phyloP scores from a whole-genome alignment of 2,329 filamentous ascomycete species.

The Sclerotinia nivalis region DNA sequence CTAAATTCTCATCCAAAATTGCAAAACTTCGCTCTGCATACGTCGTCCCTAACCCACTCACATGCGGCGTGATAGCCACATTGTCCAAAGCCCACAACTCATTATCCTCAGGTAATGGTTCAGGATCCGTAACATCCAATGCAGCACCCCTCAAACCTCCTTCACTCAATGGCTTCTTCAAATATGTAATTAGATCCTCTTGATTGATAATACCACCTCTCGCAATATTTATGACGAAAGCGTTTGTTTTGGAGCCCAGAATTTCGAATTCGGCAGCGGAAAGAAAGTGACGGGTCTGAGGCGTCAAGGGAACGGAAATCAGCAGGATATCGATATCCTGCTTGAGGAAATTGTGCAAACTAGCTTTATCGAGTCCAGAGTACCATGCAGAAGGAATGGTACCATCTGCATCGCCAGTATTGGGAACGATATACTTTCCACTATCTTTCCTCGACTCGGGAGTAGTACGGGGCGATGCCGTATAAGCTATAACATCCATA shows the following conservation, averaged over 20 bases:
- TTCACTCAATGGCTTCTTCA: slow-evolving; percentile 44
- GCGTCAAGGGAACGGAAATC: slow-evolving; percentile 43
- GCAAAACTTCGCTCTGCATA: slow-evolving; percentile 60
- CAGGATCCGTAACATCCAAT: slow-evolving; percentile 68
- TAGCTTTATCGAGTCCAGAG: slow-evolving; percentile 40
- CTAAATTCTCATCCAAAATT: slow-evolving; percentile 59
- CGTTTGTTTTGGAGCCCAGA: slow-evolving; percentile 42
- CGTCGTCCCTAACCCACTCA: slow-evolving; percentile 54
- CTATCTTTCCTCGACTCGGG: slow-evolving; percentile 56
- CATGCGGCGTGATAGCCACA: slow-evolving; percentile 64
- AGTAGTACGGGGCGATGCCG: slow-evolving; percentile 59
- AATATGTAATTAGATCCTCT: slow-evolving; percentile 55
- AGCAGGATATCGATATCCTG: slow-evolving; percentile 44
- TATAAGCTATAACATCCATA: slow-evolving; percentile 65
- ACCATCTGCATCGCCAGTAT: slow-evolving; percentile 50
- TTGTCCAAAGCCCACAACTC: slow-evolving; percentile 64
- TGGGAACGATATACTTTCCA: slow-evolving; percentile 61
- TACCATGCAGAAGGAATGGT: slow-evolving; percentile 44
- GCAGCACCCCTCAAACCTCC: slow-evolving; percentile 60
- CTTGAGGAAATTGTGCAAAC: slow-evolving; percentile 42
- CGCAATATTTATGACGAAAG: slow-evolving; percentile 64
- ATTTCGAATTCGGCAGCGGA: slow-evolving; percentile 45
- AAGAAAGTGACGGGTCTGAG: slow-evolving; percentile 44
- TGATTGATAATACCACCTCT: slow-evolving; percentile 63
- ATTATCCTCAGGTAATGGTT: slow-evolving; percentile 61